Evolutionary conservation across 1,284 basidiomycete genomes (phyloP), one percentile per base, ranked within the genome.

Genomic region (Afroboletus lepidellus): DNA sequence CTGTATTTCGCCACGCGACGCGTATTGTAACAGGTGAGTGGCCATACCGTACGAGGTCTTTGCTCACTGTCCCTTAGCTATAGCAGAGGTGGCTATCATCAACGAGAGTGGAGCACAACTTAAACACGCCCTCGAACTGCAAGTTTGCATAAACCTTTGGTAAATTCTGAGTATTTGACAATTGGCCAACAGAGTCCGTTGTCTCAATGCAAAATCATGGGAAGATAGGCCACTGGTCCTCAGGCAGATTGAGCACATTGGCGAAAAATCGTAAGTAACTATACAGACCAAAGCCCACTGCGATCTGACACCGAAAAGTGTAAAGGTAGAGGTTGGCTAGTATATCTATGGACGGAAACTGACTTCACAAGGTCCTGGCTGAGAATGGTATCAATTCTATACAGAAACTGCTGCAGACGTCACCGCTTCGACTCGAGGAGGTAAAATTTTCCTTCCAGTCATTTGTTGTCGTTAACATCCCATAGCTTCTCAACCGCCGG

Each of bases 201-300:
- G 85, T 60, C 66, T 94, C 38, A 80, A 75, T 51, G 89, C 88
- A 12, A 92, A 85, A 61, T 84, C 88, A 43, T 94, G 91, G 91
- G 91, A 94, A 60, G 89, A 91, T 61, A 75, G 90, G 33, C 86
- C 90, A 13, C 74, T 84, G 20, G 87, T 92, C 15, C 74, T 94
- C 51, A 79, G 85, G 46, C 91, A 94, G 63, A 78, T 94, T 43
- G 85, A 90, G 41, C 81, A 85, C 21, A 85, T 94, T 44, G 91
- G 91, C 37, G 90, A 92, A 62, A 92, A 91, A 78, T 91, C 88
- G 89, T 91, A 53, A 65, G 84, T 70, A 39, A 37, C 51, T 39
- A 16, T 20, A 38, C 37, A 18, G 18, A 27, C 41, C 13, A 24
- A 49, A 42, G 16, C 3, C 11, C 41, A 34, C 30, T 33, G 36